A percentile compares a stretch with the other conserved stretches of the same genome.
These are phyloP conservation scores for Nephelium lappaceum DNA, from an alignment of 345 rosid species.

Conservation along the genomic window DNA sequence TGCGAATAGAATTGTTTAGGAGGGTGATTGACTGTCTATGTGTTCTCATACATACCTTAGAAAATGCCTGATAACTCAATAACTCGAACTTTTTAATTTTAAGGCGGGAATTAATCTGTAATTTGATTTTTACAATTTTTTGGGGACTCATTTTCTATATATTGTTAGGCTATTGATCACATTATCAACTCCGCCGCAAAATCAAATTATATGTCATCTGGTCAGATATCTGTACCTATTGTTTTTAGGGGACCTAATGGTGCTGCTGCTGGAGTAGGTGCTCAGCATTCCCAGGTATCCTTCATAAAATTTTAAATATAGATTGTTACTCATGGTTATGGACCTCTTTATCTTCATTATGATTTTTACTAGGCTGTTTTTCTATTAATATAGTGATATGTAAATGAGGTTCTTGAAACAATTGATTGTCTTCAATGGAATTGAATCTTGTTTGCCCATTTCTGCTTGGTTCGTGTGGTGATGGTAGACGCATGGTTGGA, in stretches of 20 bases:
- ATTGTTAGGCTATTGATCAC: slow-evolving; percentile 82
- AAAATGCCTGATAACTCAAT: neutral
- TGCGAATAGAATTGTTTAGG: neutral
- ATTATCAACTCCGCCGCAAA: slow-evolving; percentile 92
- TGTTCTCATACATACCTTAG: neutral
- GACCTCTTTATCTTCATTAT: neutral
- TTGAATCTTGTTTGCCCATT: neutral
- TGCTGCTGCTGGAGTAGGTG: slow-evolving; percentile 98
- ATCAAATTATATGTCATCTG: slow-evolving; percentile 87
- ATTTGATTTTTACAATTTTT: neutral
- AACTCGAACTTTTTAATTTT: neutral
- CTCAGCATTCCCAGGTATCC: slow-evolving; percentile 89
- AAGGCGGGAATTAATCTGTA: neutral
- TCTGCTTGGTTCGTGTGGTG: neutral
- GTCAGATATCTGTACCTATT: slow-evolving; percentile 76
- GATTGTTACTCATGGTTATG: neutral
- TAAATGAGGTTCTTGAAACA: neutral
- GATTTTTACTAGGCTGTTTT: neutral
- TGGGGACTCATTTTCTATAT: neutral
- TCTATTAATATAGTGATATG: neutral
- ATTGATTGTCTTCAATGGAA: neutral
- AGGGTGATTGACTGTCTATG: neutral
- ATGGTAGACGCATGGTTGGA: neutral
- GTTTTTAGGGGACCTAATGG: slow-evolving; percentile 99
- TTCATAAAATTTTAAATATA: neutral